phyloP scores from a whole-genome alignment of 331 rosid genomes.

The Quercus tomentella region DNA sequence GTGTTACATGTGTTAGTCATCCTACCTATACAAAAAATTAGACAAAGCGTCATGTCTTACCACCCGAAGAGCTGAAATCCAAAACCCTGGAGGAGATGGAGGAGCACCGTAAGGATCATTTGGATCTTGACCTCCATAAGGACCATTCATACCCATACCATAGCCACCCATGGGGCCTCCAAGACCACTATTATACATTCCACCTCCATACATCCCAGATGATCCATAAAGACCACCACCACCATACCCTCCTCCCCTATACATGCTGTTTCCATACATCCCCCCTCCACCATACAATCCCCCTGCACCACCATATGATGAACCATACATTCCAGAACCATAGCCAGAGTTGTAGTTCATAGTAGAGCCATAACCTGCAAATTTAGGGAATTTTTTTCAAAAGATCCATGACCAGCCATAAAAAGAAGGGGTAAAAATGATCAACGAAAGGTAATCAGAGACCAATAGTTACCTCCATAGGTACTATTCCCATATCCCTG shows the following conservation, averaged over 20 bases:
- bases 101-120: constrained; percentile 84
- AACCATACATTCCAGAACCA: constrained; percentile 55
- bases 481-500: constrained; percentile 59
- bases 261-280: constrained; percentile 82
- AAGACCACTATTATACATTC: constrained; percentile 73
- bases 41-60: constrained; percentile 43
- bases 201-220: constrained; percentile 91
- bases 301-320: constrained; percentile 18
- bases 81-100: constrained; percentile 91
- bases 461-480: constrained; percentile 53
- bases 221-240: constrained; percentile 81
- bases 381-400: neutral
- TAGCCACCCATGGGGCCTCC: constrained; percentile 86
- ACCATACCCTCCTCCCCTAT: constrained; percentile 80
- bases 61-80: constrained; percentile 85
- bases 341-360: constrained; percentile 55
- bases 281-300: constrained; percentile 80
- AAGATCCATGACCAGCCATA: constrained; percentile 5
- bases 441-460: no score
- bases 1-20: neutral
- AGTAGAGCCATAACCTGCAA: constrained; percentile 68
- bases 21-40: constrained; percentile 14
- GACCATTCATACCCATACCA: constrained; percentile 90
- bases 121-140: constrained; percentile 92
- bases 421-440: neutral